These are phyloP conservation scores for Rhizophora mangle DNA, from an alignment of 345 rosid genomes.

Conservation along the genomic window DNA sequence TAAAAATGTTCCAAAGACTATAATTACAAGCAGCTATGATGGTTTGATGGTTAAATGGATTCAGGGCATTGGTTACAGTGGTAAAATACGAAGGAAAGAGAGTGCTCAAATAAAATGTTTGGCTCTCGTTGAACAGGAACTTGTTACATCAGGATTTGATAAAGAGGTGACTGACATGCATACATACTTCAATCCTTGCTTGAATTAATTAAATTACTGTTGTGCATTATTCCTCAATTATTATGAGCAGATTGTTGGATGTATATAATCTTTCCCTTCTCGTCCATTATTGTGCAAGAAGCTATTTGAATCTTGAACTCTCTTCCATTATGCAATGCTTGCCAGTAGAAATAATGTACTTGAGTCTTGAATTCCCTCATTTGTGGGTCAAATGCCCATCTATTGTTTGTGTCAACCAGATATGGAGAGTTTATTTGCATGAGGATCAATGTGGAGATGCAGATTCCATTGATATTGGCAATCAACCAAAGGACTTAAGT, in stretches of 20 bases:
- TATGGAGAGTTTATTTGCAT: slow-evolving; percentile 67
- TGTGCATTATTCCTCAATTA: no score
- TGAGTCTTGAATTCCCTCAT: not conserved
- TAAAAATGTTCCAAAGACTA: slow-evolving; percentile 51
- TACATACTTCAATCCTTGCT: not conserved
- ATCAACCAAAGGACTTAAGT: slow-evolving; percentile 88
- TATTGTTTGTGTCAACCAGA: slow-evolving; percentile 30
- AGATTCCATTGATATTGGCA: slow-evolving; percentile 62
- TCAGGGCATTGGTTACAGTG: slow-evolving; percentile 74
- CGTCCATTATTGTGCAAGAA: not conserved
- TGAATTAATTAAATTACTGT: no score
- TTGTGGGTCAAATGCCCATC: not conserved
- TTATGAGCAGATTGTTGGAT: no score
- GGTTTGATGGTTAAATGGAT: slow-evolving; percentile 88
- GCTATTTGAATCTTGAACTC: no score
- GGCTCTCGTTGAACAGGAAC: slow-evolving; percentile 76
- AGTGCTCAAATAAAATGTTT: slow-evolving; percentile 78
- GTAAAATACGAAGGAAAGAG: slow-evolving; percentile 73
- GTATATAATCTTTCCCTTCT: not conserved
- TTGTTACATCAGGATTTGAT: slow-evolving; percentile 84
- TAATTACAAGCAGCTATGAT: slow-evolving; percentile 81
- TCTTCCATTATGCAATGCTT: no score
- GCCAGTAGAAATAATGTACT: no score
- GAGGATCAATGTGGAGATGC: slow-evolving; percentile 74
- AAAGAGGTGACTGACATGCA: slow-evolving; percentile 52